Evolutionary conservation across 1,284 basidiomycete species (phyloP).

Genomic region (Leccinum huronense): DNA sequence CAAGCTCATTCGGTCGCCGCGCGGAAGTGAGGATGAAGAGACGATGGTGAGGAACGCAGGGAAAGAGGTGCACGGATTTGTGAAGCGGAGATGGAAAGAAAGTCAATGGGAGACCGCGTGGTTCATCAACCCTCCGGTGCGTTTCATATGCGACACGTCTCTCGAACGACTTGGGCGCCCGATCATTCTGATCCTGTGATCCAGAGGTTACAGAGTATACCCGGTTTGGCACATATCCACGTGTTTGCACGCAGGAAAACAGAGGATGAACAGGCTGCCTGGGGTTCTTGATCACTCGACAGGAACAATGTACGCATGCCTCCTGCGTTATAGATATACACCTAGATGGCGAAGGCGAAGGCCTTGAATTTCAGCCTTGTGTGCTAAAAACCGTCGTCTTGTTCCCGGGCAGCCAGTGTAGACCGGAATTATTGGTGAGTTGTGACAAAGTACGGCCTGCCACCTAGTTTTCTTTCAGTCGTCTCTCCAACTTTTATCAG

Average conservation of each 20-base stretch:
- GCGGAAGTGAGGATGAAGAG: conserved; percentile 50
- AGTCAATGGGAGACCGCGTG: conserved; percentile 78
- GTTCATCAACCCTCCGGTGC: conserved; percentile 82
- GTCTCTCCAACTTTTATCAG: not conserved
- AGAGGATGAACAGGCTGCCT: conserved; percentile 21
- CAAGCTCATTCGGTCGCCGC: conserved; percentile 46
- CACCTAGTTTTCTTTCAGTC: not conserved
- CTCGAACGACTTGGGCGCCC: not conserved
- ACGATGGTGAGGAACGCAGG: conserved; percentile 51
- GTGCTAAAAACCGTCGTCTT: not conserved
- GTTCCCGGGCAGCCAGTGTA: not conserved
- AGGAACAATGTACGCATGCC: not conserved
- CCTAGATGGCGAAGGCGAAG: conserved; percentile 10
- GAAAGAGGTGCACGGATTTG: conserved; percentile 58
- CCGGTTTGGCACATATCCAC: conserved; percentile 74
- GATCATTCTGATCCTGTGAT: conserved; percentile 9
- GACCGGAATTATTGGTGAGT: not conserved
- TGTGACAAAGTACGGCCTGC: not conserved
- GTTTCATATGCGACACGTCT: conserved; percentile 23
- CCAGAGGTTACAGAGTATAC: conserved; percentile 76
- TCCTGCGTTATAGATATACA: conserved; percentile 4
- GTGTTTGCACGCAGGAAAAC: conserved; percentile 67
- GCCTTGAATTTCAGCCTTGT: not conserved
- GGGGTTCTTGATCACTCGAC: conserved; percentile 17
- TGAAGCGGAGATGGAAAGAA: conserved; percentile 63